Base-by-base conservation (phyloP, 1,139 yeast genomes). In the Tardiomyces depauwii region DNA sequence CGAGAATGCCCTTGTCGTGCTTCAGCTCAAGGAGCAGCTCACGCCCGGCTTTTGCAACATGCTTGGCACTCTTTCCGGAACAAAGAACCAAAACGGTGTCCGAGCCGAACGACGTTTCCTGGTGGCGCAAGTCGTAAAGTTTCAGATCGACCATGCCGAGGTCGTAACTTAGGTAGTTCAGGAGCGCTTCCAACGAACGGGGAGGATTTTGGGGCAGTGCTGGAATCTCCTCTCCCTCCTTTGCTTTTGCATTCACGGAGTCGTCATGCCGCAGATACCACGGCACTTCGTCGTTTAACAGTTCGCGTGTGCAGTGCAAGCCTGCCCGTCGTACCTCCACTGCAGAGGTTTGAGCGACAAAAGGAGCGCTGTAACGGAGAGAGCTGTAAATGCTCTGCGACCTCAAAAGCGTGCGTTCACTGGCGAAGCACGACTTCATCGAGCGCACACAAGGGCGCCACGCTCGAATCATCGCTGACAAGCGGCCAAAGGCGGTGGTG, bases 11-110 rank as follows among this genome's bases (percentile, higher is more conserved):
- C 47, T 63, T 66, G 13, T 67, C 65, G 12, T 65, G 63, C 54
- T 80, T 80, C 38, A 79, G 51, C 55, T 64, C 68, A 32, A 67
- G 65, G 45, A 70, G 62, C 39, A 88, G 65, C 53, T 80, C 82
- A 18, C 68, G 66, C 1, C 86, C 79, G 1, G 94, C 89, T 48
- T 79, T 81, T 55, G 74, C 80, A 21, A 87, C 67, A 64, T 89
- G 97, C 51, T 77, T 80, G 41, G 78, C 77, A 25, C 91, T 80
- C 58, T 81, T 82, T 1, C 95, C 96, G 0, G 93, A 75, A n/a
- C 80, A 76, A 1, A 89, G 65, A 4, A 88, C 65, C 67, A 83
- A 76, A 55, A 49, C 71, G 55, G 55, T 73, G 51, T 45, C 64
- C 47, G 59, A 65, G 30, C 71, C 73, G 39, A 64, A 56, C 1